Percentiles rank a stretch among this genome's conserved stretches.
Conservation (phyloP, 1,139 yeast genomes). For the Candida sp. region DNA sequence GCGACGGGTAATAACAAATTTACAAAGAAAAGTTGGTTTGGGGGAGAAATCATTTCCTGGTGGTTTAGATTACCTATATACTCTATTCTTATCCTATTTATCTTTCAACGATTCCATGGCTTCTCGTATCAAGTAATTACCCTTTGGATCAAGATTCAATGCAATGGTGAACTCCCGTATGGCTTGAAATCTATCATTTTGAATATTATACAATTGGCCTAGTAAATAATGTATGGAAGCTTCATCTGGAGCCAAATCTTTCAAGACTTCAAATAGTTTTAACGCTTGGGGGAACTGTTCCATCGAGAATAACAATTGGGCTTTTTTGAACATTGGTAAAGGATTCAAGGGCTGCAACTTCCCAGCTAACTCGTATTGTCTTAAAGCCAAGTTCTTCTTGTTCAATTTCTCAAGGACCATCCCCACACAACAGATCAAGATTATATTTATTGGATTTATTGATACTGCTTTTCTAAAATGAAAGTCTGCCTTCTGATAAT, state of each 20-base stretch:
- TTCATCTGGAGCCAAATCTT: conserved; percentile 85
- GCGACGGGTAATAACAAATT: no score
- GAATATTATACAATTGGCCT: conserved; percentile 81
- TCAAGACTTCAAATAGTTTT: conserved; percentile 67
- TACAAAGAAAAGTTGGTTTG: no score
- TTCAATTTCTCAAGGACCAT: conserved; percentile 84
- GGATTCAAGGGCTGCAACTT: conserved; percentile 85
- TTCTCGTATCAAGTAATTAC: conserved; percentile 81
- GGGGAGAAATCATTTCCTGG: no score
- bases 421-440: conserved; percentile 90
- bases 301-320: conserved; percentile 73
- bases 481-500: conserved; percentile 76
- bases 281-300: conserved; percentile 72
- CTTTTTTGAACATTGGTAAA: conserved; percentile 84
- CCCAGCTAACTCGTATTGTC: conserved; percentile 81
- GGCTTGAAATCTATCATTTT: conserved; percentile 74
- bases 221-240: conserved; percentile 88
- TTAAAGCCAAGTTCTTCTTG: conserved; percentile 67
- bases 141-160: conserved; percentile 89
- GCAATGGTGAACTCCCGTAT: conserved; percentile 88
- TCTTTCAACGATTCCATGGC: conserved; percentile 61
- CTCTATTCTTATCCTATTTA: conserved; percentile 5
- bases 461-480: conserved; percentile 86
- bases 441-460: conserved; percentile 88
- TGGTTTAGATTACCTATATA: background rate